Percentiles rank a stretch among this genome's conserved stretches.
These are phyloP conservation scores for Paramecium octaurelia DNA, from an alignment of 73 alveolate genomes.

Conservation along the genomic window DNA sequence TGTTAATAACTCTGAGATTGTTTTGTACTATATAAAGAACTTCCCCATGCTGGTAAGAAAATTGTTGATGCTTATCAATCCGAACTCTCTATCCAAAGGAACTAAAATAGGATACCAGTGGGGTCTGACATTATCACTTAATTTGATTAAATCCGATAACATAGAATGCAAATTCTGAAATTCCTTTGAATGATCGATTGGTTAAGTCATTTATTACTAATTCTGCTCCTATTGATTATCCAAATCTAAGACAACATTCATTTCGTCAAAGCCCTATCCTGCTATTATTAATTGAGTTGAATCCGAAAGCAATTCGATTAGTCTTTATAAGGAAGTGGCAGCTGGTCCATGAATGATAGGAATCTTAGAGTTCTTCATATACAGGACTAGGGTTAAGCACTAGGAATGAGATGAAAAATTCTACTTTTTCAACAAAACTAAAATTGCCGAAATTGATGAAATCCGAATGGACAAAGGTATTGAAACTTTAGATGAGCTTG, in stretches of 20 bases:
- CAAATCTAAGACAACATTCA: background rate
- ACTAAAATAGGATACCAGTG: background rate
- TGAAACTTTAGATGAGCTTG: background rate
- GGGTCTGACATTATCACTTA: background rate
- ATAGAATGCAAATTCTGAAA: background rate
- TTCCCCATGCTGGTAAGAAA: conserved; percentile 34
- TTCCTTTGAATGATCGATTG: background rate
- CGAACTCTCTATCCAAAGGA: conserved; percentile 49
- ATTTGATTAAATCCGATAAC: background rate
- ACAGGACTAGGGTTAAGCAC: conserved; percentile 22
- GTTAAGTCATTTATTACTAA: background rate
- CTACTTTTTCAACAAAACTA: conserved; percentile 42
- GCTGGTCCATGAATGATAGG: conserved; percentile 40
- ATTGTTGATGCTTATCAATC: background rate
- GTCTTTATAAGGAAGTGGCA: background rate
- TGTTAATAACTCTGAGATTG: background rate
- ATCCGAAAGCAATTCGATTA: conserved; percentile 14
- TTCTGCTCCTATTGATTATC: background rate
- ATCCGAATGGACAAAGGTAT: conserved; percentile 10
- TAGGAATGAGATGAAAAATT: background rate
- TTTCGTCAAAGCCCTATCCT: conserved; percentile 16
- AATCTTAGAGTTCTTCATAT: conserved; percentile 2
- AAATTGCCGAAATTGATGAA: conserved; percentile 43
- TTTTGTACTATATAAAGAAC: background rate
- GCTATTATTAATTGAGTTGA: conserved; percentile 30